Base-by-base conservation (phyloP, 257 asterid genomes). In the Nemophila menziesii region DNA sequence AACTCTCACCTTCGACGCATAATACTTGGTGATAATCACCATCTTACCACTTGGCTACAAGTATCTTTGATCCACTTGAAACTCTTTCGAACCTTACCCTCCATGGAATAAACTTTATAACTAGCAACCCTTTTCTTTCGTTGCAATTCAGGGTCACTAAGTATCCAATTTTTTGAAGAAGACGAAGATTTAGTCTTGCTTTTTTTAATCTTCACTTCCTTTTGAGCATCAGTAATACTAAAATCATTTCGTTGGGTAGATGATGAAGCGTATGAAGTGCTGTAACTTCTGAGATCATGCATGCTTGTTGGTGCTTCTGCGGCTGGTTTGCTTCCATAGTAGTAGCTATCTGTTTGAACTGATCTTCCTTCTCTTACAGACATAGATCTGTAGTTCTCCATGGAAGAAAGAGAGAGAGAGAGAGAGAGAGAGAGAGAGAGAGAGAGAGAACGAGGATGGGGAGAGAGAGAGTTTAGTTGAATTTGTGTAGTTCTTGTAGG, bases 51-150 rank as follows among this genome's bases (percentile, higher is more conserved):
- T 21, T 71, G 71, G 45, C 52, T 64, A 64, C 80, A 78, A 33
- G 85, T 50, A 16, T 77, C 61, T 29, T 80, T 80, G 38, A 85
- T 78, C 95, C 95, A 85, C 54, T 73, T 78, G 46, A 78, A 71
- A 52, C 89, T 85, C 64, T 66, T 78, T 22, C 74, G 67, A 0
- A 85, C 16, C 60, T 80, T 70, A 17, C 93, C 89, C 68, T 80
- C 80, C 82, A 85, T 60, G 11, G 64, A 44, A 21, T 66, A 79
- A 4, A 78, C 74, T 26, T 69, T 72, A 36, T 79, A 79, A 1
- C 64, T 46, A 39, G 70, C 77, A 56, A 79, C 74, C 46, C 92
- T 72, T 56, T 59, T 79, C 44, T 75, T 79, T 54, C 92, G 69
- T 51, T 66, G 82, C 49, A 79, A 53, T 11, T 79, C 82, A 23